These are phyloP conservation scores for Ensete glaucum DNA, from an alignment of 176 grass and related monocot genomes.

Conservation along the genomic window DNA sequence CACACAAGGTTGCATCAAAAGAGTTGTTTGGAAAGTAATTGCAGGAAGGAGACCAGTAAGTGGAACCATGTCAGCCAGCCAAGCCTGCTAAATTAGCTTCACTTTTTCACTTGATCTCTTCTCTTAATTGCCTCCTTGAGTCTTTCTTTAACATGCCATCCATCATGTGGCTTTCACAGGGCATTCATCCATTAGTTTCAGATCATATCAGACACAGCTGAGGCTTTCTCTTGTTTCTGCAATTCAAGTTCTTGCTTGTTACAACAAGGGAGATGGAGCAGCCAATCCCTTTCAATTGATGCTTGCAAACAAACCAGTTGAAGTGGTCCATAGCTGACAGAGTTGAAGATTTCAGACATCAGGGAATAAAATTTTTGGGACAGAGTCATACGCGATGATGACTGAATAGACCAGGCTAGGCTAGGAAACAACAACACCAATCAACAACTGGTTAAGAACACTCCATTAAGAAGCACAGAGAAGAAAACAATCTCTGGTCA, in stretches of 20 bases:
- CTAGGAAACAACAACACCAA: background rate
- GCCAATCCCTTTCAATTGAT: conserved; percentile 3
- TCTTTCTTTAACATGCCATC: too few relatives aligned
- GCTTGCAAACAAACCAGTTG: background rate
- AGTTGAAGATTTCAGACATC: background rate
- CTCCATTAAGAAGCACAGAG: background rate
- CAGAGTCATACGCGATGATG: background rate
- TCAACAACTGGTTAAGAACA: background rate
- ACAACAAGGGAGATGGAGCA: background rate
- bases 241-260: background rate
- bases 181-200: background rate
- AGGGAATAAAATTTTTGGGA: background rate
- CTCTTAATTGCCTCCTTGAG: background rate
- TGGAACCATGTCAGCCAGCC: background rate
- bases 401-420: background rate
- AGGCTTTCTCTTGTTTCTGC: too few relatives aligned
- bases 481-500: background rate
- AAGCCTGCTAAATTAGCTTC: background rate
- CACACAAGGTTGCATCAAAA: background rate
- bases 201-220: background rate
- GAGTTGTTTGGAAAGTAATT: background rate
- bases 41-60: background rate
- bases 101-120: background rate
- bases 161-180: background rate
- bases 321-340: background rate